A percentile compares a stretch with the other conserved stretches of the same genome.
Conservation (phyloP, 345 rosid genomes). For the Brassica carinata region DNA sequence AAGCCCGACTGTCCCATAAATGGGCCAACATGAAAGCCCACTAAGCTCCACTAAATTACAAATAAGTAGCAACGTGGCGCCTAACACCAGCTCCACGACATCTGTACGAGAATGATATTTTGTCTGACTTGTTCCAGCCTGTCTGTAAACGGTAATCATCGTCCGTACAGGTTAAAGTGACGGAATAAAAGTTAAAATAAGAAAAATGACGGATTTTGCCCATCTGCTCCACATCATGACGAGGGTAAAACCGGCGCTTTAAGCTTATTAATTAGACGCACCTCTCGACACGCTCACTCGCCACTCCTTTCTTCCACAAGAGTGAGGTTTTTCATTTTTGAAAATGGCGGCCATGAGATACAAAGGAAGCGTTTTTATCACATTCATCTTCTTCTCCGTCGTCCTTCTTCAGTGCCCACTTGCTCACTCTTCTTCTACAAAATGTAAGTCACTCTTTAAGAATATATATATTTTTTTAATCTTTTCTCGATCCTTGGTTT, state of each 20-base stretch:
- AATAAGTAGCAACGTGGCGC: not conserved
- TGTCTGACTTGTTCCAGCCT: constrained; percentile 43
- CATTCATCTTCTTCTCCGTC: constrained; percentile 8
- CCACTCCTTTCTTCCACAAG: not conserved
- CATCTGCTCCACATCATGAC: not conserved
- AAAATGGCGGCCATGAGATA: constrained; percentile 39
- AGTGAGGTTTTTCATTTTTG: not conserved
- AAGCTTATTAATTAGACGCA: constrained; percentile 31
- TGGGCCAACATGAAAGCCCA: not conserved
- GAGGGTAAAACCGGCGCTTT: constrained; percentile 32
- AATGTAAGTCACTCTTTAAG: constrained; percentile 16
- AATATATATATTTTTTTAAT: not conserved
- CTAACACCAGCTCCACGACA: constrained; percentile 10
- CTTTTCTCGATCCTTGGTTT: not conserved
- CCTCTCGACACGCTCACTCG: constrained; percentile 12
- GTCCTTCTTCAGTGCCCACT: not conserved
- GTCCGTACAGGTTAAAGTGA: constrained; percentile 31
- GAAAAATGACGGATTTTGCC: constrained; percentile 12
- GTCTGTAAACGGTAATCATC: constrained; percentile 17
- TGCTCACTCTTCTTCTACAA: constrained; percentile 32
- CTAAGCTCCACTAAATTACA: not conserved
- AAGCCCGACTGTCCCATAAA: not conserved
- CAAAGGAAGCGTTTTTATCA: constrained; percentile 35
- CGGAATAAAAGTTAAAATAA: not conserved
- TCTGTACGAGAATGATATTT: constrained; percentile 35